Conservation (phyloP, 345 rosid genomes). For the Salix viminalis region DNA sequence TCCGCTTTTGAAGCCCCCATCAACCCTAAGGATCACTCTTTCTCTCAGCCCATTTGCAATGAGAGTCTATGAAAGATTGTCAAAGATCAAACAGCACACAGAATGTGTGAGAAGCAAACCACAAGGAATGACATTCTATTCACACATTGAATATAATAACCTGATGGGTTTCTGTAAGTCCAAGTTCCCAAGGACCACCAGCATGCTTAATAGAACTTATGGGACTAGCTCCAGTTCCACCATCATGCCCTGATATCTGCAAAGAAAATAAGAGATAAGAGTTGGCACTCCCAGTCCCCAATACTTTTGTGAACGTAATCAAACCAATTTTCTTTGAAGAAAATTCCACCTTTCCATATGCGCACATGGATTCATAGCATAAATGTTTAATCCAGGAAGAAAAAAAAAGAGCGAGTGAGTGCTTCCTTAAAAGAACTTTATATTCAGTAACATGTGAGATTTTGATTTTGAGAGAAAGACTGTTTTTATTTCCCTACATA, state of each 20-base stretch:
- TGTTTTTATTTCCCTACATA: too few species aligned
- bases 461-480: too few species aligned
- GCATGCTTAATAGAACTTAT: conserved; percentile 98
- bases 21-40: conserved; percentile 90
- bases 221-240: conserved; percentile 99
- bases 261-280: conserved; percentile 11
- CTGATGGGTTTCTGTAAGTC: conserved; percentile 88
- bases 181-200: conserved; percentile 99
- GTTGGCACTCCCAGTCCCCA: neutral
- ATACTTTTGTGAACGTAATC: neutral
- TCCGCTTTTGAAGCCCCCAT: conserved; percentile 95
- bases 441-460: neutral
- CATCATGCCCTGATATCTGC: conserved; percentile 99
- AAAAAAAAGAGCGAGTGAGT: neutral
- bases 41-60: conserved; percentile 91
- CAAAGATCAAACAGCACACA: conserved; percentile 12
- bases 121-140: conserved; percentile 2
- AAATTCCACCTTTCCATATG: neutral
- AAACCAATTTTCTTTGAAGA: neutral
- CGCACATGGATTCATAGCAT: neutral
- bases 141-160: conserved; percentile 30
- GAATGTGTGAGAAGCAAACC: conserved; percentile 3
- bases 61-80: conserved; percentile 63
- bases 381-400: neutral
- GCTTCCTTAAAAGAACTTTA: neutral